Conservation (phyloP, 805 yeast genomes). For the Vanderwaltozyma yarrowii region DNA sequence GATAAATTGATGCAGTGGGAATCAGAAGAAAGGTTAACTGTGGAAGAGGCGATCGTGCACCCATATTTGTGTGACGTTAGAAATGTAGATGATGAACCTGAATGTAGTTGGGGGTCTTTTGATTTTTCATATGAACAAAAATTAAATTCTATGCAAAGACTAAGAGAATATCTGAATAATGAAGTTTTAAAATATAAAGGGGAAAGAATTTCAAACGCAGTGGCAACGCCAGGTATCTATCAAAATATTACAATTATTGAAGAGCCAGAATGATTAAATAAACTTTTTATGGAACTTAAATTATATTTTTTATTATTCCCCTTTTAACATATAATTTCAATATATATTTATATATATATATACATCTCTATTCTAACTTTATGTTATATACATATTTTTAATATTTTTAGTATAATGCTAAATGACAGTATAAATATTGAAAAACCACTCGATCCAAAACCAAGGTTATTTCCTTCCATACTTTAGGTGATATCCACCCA, state of each 20-base stretch:
- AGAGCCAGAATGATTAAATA: not conserved
- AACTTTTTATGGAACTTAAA: too few species aligned
- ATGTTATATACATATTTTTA: too few species aligned
- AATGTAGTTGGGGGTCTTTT: slow-evolving; percentile 37
- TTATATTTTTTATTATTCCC: too few species aligned
- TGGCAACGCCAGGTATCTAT: not conserved
- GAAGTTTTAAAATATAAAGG: slow-evolving; percentile 45
- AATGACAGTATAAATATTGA: too few species aligned
- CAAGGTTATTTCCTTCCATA: too few species aligned
- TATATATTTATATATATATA: too few species aligned
- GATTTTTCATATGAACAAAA: slow-evolving; percentile 57
- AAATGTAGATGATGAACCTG: slow-evolving; percentile 45
- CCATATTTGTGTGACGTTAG: slow-evolving; percentile 46
- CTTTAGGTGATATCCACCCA: too few species aligned
- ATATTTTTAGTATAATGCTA: too few species aligned
- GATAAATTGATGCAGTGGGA: slow-evolving; percentile 55
- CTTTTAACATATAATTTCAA: too few species aligned
- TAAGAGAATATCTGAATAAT: slow-evolving; percentile 38
- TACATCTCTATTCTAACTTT: too few species aligned
- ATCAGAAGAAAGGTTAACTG: slow-evolving; percentile 41
- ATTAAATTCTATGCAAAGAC: slow-evolving; percentile 31
- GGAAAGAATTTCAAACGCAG: slow-evolving; percentile 8
- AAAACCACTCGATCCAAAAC: too few species aligned
- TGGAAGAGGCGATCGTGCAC: slow-evolving; percentile 48
- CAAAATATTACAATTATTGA: not conserved